A percentile compares a stretch with the other conserved stretches of the same genome.
Conservation (phyloP, 2,329 filamentous ascomycete genomes). For the Davidsoniella virescens region DNA sequence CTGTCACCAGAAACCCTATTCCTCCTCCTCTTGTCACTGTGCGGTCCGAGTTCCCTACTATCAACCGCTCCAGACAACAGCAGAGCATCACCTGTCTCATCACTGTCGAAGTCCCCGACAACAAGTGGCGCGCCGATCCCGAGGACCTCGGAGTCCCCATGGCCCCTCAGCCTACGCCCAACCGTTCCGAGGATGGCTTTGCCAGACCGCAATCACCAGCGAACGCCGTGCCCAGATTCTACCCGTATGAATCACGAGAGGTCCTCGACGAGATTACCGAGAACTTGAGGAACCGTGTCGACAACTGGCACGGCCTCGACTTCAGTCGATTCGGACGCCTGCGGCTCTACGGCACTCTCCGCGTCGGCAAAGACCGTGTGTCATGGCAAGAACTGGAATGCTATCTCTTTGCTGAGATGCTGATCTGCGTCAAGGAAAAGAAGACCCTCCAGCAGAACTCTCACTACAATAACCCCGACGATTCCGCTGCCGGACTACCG, state of each 20-base stretch:
- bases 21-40: conserved; percentile 84
- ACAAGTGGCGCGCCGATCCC: conserved; percentile 73
- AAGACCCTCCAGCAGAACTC: conserved; percentile 36
- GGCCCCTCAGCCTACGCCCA: conserved; percentile 26
- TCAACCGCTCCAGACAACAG: conserved; percentile 81
- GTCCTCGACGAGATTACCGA: conserved; percentile 75
- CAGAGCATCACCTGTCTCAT: conserved; percentile 88
- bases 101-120: conserved; percentile 84
- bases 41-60: conserved; percentile 88
- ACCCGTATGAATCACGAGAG: conserved; percentile 60
- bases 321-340: conserved; percentile 88
- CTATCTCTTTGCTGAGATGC: conserved; percentile 94
- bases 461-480: conserved; percentile 49
- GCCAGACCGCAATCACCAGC: conserved; percentile 43
- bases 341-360: conserved; percentile 72
- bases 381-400: conserved; percentile 98
- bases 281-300: conserved; percentile 68
- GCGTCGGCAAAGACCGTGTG: conserved; percentile 88
- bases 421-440: conserved; percentile 98
- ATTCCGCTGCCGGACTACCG: conserved; percentile 26
- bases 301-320: conserved; percentile 96
- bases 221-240: conserved; percentile 40
- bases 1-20: conserved; percentile 67
- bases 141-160: conserved; percentile 54
- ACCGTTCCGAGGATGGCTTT: conserved; percentile 33